Evolutionary conservation across 129 eudicot genomes (phyloP).

Genomic region (Gnaphalium uliginosum): DNA sequence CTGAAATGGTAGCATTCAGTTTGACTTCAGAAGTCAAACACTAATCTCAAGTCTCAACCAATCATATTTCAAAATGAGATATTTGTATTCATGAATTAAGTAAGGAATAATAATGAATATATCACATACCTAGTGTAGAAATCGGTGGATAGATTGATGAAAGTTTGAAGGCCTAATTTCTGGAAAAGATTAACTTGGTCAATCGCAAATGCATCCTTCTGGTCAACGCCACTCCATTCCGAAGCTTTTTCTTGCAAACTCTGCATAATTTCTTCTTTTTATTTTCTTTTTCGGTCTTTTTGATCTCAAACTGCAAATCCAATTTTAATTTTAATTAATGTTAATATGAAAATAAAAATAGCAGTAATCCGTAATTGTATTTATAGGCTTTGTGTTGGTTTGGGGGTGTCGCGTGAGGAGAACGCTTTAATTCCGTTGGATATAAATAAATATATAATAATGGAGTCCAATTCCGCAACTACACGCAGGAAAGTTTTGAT

Average conservation of each 20-base stretch:
- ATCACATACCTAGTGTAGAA: constrained; percentile 68
- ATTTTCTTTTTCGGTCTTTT: background rate
- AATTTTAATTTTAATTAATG: background rate
- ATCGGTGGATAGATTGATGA: constrained; percentile 82
- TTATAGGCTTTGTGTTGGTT: constrained; percentile 33
- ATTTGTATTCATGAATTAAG: background rate
- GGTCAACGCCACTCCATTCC: constrained; percentile 83
- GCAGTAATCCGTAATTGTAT: constrained; percentile 5
- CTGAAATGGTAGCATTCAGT: background rate
- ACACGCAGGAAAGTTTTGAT: constrained; percentile 18
- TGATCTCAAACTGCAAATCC: background rate
- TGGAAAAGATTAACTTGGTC: constrained; percentile 78
- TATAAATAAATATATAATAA: background rate
- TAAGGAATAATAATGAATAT: too few species aligned
- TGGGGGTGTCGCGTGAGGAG: constrained; percentile 52
- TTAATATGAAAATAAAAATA: background rate
- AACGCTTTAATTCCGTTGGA: constrained; percentile 31
- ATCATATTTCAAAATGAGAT: constrained; percentile 9
- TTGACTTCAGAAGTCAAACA: constrained; percentile 13
- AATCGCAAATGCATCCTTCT: constrained; percentile 78
- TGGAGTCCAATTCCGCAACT: constrained; percentile 10
- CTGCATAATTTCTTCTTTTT: constrained; percentile 48
- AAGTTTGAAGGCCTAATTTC: constrained; percentile 82
- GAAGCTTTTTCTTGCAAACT: constrained; percentile 85
- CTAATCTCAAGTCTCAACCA: constrained; percentile 9